Conservation (phyloP, 345 rosid species). For the Salix suchowensis region DNA sequence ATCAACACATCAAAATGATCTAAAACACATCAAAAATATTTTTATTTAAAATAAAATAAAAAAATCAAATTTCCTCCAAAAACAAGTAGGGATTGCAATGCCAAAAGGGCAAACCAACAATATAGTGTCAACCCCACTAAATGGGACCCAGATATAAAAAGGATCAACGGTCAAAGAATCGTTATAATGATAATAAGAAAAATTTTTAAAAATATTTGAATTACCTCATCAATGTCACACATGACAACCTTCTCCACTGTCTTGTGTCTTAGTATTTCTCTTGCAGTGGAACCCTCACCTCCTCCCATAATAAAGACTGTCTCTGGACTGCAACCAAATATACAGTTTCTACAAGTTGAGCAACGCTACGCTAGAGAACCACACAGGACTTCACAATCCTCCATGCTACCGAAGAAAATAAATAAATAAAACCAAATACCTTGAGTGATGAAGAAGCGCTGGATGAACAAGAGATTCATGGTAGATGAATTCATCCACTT, state of each 20-base stretch:
- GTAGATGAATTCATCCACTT: conserved; percentile 64
- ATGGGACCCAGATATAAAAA: background rate
- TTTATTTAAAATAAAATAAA: too few relatives aligned
- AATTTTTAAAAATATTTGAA: background rate
- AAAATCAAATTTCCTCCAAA: too few relatives aligned
- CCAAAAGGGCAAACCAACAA: background rate
- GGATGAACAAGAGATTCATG: conserved; percentile 70
- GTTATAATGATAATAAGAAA: background rate
- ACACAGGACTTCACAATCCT: background rate
- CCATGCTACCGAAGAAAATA: too few relatives aligned
- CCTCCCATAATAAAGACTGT: conserved; percentile 59
- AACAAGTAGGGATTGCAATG: too few relatives aligned
- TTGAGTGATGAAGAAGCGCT: conserved; percentile 47
- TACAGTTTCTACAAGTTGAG: background rate
- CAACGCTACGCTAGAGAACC: background rate
- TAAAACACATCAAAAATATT: too few relatives aligned
- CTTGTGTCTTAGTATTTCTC: conserved; percentile 51
- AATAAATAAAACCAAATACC: conserved; percentile 19
- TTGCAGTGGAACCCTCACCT: conserved; percentile 70
- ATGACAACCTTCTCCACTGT: conserved; percentile 45
- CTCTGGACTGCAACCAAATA: conserved; percentile 34
- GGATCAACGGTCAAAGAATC: background rate
- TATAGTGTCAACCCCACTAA: background rate
- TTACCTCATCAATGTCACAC: conserved; percentile 70
- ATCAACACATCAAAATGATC: too few relatives aligned